Percentiles rank a stretch among this genome's conserved stretches.
These are phyloP conservation scores for Penicillium sp. DNA, from an alignment of 2,329 filamentous ascomycete genomes.

Conservation along the genomic window DNA sequence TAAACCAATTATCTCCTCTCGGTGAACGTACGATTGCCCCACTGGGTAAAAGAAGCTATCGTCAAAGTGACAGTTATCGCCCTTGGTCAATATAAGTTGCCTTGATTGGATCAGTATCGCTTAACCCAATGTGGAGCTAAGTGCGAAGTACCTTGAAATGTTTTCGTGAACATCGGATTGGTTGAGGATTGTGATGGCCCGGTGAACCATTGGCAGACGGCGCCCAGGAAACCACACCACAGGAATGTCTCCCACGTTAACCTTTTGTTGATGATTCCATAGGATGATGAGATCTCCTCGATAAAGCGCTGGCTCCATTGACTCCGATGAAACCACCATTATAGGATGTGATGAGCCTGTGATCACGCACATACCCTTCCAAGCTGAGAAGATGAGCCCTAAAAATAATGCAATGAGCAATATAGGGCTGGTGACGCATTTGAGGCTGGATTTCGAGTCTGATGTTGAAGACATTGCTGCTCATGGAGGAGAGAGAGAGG, in stretches of 20 bases:
- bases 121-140: background rate
- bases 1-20: constrained; percentile 23
- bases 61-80: constrained; percentile 24
- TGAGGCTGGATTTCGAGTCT: too few species aligned
- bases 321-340: constrained; percentile 8
- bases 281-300: constrained; percentile 13
- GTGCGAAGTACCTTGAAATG: background rate
- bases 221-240: constrained; percentile 14
- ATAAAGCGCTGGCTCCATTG: constrained; percentile 7
- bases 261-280: constrained; percentile 6
- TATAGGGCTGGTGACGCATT: too few species aligned
- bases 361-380: background rate
- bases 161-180: background rate
- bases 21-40: constrained; percentile 9
- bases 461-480: too few species aligned
- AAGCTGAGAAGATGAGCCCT: background rate
- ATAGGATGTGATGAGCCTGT: constrained; percentile 4
- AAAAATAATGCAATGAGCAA: too few species aligned
- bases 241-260: constrained; percentile 13
- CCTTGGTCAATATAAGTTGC: constrained; percentile 24
- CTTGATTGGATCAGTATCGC: constrained; percentile 6
- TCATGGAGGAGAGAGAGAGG: too few species aligned
- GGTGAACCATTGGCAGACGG: constrained; percentile 16
- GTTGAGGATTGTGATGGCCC: constrained; percentile 11
- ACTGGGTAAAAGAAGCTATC: constrained; percentile 22